Evolutionary conservation across 2,329 filamentous ascomycete species (phyloP), one percentile per base, ranked within the genome.

Genomic region (Colletotrichum noveboracense): DNA sequence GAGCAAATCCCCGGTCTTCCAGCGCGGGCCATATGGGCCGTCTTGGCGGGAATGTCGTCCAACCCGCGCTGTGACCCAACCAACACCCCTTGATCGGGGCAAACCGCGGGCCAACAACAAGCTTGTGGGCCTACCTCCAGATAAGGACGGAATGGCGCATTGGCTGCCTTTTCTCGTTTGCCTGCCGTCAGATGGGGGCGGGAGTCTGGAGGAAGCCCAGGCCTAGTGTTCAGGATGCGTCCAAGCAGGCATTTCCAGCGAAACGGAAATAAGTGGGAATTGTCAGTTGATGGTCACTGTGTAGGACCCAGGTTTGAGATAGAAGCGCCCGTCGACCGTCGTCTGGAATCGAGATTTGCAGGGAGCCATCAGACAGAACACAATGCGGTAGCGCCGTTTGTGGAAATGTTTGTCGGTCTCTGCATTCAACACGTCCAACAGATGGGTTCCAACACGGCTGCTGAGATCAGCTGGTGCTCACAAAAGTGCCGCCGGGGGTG

Each of bases 181-280:
- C 30, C 36, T 48, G 34, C 56, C 9, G 28, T 52, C 55, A 32
- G 32, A 18, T 48, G 34, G 48, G 32, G 24, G 32, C 69, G 16
- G 28, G 30, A 36, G 2, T 24, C 28, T 14, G 24, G 16, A 68
- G 55, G 34, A 34, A 28, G 43, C 36, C 64, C 55, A 38, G 64
- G 52, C 70, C 55, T 52, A 21, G 43, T 30, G 26, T 58, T 43
- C 13, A 24, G 7, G 55, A 24, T 38, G 52, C 28, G 30, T 6
- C 14, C 52, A 21, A 28, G 16, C 24, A 21, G 26, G 28, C 12
- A 38, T 24, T 55, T 38, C 56, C 56, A 16, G 9, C 38, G 38
- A 62, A n/a, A 73, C 24, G 66, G 69, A 10, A 73, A 69, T 38
- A 55, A 56, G 71, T 62, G 65, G 71, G 43, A 62, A 70, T 43